Conservation (phyloP, 805 yeast species). For the Nakazawaea molendinolei region DNA sequence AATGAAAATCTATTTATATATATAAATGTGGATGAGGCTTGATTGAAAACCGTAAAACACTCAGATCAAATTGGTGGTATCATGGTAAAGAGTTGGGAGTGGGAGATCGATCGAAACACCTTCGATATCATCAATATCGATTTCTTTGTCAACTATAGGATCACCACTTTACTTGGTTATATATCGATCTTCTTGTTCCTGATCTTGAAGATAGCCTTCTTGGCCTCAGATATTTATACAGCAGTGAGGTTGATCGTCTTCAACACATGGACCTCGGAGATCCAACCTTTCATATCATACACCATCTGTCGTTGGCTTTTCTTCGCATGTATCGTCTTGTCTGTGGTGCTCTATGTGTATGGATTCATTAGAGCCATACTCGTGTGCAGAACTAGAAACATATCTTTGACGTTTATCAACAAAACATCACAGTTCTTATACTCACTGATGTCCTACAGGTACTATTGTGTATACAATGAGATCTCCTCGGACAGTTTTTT, state of each 20-base stretch:
- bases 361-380: slow-evolving; percentile 53
- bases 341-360: slow-evolving; percentile 50
- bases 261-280: slow-evolving; percentile 56
- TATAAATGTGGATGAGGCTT: no score
- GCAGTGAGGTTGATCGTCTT: slow-evolving; percentile 68
- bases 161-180: slow-evolving; percentile 39
- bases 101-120: slow-evolving; percentile 29
- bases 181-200: slow-evolving; percentile 26
- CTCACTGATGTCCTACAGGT: slow-evolving; percentile 51
- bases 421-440: slow-evolving; percentile 52
- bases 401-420: slow-evolving; percentile 66
- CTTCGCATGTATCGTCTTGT: slow-evolving; percentile 72
- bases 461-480: slow-evolving; percentile 66
- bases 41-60: no score
- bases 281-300: slow-evolving; percentile 41
- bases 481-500: slow-evolving; percentile 59
- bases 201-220: slow-evolving; percentile 43
- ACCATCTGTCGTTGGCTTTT: slow-evolving; percentile 63
- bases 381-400: slow-evolving; percentile 52
- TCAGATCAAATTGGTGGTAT: no score
- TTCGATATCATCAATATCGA: slow-evolving; percentile 43
- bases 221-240: slow-evolving; percentile 73
- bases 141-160: slow-evolving; percentile 37
- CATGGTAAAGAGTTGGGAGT: slow-evolving; percentile 29
- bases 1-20: no score